Conservation (phyloP, 805 yeast species). For the Lipomyces chichibuensis region DNA sequence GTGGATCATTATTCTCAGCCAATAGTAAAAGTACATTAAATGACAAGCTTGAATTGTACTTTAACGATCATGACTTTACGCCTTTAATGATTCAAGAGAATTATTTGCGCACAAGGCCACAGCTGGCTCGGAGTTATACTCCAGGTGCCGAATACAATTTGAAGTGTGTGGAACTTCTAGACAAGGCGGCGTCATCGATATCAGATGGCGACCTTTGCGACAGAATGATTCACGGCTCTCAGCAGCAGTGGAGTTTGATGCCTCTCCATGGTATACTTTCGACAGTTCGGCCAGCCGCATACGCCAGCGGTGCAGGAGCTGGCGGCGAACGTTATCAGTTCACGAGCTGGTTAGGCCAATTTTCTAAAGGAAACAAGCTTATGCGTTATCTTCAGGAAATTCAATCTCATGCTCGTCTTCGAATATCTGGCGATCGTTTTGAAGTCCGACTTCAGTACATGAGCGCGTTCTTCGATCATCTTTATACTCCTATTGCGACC, state of each 20-base stretch:
- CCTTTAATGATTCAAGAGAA: constrained; percentile 97
- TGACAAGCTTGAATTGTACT: constrained; percentile 85
- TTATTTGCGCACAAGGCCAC: constrained; percentile 70
- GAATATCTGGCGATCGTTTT: constrained; percentile 72
- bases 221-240: constrained; percentile 68
- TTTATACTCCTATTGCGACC: constrained; percentile 61
- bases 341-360: constrained; percentile 47
- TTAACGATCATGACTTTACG: constrained; percentile 91
- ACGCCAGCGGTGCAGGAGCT: constrained; percentile 67
- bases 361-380: constrained; percentile 53
- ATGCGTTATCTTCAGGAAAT: constrained; percentile 79
- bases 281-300: constrained; percentile 75
- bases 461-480: constrained; percentile 60
- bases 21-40: constrained; percentile 60
- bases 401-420: constrained; percentile 81
- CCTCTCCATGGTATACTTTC: constrained; percentile 90
- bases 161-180: constrained; percentile 63
- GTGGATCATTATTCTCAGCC: constrained; percentile 61
- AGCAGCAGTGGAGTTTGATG: constrained; percentile 57
- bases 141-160: constrained; percentile 44
- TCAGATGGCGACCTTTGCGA: constrained; percentile 85
- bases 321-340: constrained; percentile 70
- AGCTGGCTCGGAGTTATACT: constrained; percentile 36
- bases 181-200: constrained; percentile 82
- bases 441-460: constrained; percentile 72